These are phyloP conservation scores for Stagonosporopsis rhizophila DNA, from an alignment of 2,329 filamentous ascomycete genomes.

Conservation along the genomic window DNA sequence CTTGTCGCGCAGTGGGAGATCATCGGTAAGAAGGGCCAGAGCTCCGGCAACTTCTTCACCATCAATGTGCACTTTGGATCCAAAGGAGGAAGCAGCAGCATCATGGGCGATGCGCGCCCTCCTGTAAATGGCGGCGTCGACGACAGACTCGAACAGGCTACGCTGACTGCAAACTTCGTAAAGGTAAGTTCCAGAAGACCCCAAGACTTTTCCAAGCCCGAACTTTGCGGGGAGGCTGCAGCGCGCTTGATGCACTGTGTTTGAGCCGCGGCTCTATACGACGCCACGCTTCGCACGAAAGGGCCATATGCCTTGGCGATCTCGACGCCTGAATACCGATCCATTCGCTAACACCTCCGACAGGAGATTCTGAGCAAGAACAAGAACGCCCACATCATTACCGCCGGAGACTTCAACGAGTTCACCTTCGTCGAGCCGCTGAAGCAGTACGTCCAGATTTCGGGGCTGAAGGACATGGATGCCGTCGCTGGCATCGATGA, in stretches of 20 bases:
- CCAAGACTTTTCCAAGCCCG: constrained; percentile 9
- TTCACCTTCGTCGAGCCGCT: constrained; percentile 70
- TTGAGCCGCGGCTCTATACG: constrained; percentile 16
- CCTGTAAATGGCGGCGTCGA: constrained; percentile 71
- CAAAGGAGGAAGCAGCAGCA: constrained; percentile 69
- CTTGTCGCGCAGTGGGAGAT: constrained; percentile 71
- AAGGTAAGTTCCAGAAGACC: constrained; percentile 34
- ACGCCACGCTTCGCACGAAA: constrained; percentile 27
- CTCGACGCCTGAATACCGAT: not conserved
- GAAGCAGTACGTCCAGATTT: constrained; percentile 60
- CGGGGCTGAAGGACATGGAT: constrained; percentile 68
- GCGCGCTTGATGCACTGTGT: constrained; percentile 15
- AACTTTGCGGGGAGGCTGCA: constrained; percentile 27
- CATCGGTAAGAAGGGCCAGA: constrained; percentile 58
- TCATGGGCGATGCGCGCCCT: constrained; percentile 71
- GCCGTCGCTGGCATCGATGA: constrained; percentile 61
- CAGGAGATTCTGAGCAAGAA: constrained; percentile 63
- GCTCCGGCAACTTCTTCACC: constrained; percentile 64
- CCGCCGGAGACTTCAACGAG: constrained; percentile 76
- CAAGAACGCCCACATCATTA: constrained; percentile 63
- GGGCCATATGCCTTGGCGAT: constrained; percentile 5
- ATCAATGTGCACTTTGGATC: constrained; percentile 73
- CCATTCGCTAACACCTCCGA: constrained; percentile 39
- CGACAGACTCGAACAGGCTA: constrained; percentile 63
- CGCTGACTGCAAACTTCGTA: constrained; percentile 59